Conservation (phyloP, 2,329 filamentous ascomycete species). For the Paecilomyces formosus region DNA sequence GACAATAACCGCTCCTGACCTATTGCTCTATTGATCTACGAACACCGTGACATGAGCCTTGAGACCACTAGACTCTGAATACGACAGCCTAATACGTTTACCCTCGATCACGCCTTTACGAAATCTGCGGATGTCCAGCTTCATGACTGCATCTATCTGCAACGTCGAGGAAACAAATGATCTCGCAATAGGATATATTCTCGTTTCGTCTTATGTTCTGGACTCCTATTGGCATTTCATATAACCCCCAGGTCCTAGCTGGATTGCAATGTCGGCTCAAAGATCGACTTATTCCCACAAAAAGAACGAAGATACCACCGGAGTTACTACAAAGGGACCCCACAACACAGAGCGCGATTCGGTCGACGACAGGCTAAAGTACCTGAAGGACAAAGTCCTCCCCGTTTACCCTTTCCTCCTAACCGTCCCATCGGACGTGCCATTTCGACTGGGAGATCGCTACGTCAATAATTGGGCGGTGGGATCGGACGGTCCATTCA, state of each 20-base stretch:
- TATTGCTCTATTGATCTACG: not conserved
- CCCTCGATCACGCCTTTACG: not conserved
- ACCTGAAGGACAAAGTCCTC: slow-evolving; percentile 34
- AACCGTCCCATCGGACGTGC: slow-evolving; percentile 39
- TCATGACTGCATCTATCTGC: not conserved
- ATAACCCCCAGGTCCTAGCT: not conserved
- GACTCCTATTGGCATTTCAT: not conserved
- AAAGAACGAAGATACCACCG: slow-evolving; percentile 16
- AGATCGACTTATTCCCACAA: slow-evolving; percentile 20
- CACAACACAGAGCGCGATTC: slow-evolving; percentile 18
- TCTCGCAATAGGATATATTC: not conserved
- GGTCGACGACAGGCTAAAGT: slow-evolving; percentile 30
- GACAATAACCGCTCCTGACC: not conserved
- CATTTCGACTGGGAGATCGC: slow-evolving; percentile 35
- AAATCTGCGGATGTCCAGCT: not conserved
- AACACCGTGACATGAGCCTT: not conserved
- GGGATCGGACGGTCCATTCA: slow-evolving; percentile 46
- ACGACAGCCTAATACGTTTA: not conserved
- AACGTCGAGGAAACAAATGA: not conserved
- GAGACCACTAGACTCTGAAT: not conserved
- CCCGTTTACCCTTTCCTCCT: slow-evolving; percentile 39
- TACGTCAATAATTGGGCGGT: slow-evolving; percentile 41
- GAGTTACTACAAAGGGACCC: slow-evolving; percentile 13
- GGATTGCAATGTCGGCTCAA: slow-evolving; percentile 35
- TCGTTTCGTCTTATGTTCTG: not conserved